Base-by-base conservation (phyloP, 768 basidiomycete species). In the Boletus sp. region DNA sequence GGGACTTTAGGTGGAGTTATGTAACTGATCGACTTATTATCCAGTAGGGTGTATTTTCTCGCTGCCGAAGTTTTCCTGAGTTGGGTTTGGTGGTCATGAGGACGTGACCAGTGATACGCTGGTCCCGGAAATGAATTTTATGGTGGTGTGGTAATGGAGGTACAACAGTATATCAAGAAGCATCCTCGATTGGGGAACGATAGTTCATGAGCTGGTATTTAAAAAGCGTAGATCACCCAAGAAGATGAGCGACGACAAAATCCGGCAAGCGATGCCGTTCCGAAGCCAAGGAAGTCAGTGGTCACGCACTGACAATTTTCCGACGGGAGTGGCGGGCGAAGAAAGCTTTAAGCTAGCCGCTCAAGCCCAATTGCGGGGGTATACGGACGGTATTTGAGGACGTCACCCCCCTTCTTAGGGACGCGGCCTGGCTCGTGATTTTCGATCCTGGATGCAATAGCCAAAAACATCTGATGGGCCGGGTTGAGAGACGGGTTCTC, bases 371-470 rank as follows among this genome's bases (percentile, higher is more conserved):
- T 44, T 52, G 45, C 12, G 41, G 49, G 37, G 20, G 10, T 37
- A 36, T 37, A 11, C 12, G 41, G 44, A 39, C 1, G 24, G n/a
- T 35, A 15, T 53, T 39, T 37, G 59, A 39, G 24, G 32, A 30
- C 33, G 8, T 18, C 44, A 6, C 7, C 30, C 32, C n/a, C 6
- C 46, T 52, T 56, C 55, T 46, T 56, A 57, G 56, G 57, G 45
- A 32, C 20, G 12, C 14, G 4, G 15, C n/a, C 29, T 8, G 33
- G 54, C 59, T 50, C 24, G 64, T 68, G 67, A 58, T 63, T 68
- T 50, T 47, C 17, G 29, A 52, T 18, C 5, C 30, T 50, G 50
- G 39, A 51, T 12, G 41, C 40, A 49, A 48, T 53, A 42, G 47
- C 29, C 46, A 24, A 55, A 49, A 51, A 29, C 3, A 28, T 44